Percentiles rank a stretch among this genome's conserved stretches.
Evolutionary conservation across 2,329 filamentous ascomycete genomes (phyloP).

Genomic region (Herpotrichia juniperi): DNA sequence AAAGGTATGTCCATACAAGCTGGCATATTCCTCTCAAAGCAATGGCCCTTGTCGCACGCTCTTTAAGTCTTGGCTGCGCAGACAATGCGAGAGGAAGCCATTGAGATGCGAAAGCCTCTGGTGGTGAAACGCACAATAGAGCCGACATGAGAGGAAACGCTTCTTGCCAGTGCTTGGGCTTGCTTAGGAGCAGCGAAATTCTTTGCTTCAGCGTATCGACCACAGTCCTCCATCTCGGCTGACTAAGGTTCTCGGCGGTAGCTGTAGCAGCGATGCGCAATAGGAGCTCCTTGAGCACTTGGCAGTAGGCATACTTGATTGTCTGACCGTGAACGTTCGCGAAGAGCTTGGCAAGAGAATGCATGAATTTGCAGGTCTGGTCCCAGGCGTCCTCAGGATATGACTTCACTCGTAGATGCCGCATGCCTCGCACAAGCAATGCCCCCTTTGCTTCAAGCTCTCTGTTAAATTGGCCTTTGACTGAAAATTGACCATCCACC

Average conservation of each 20-base stretch:
- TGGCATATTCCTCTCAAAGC: slow-evolving; percentile 90
- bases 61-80: slow-evolving; percentile 82
- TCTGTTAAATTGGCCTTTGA: slow-evolving; percentile 70
- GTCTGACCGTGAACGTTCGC: slow-evolving; percentile 83
- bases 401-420: slow-evolving; percentile 79
- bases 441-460: slow-evolving; percentile 84
- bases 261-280: slow-evolving; percentile 86
- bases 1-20: slow-evolving; percentile 92
- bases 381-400: slow-evolving; percentile 79
- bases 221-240: slow-evolving; percentile 86
- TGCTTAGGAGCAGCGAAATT: slow-evolving; percentile 82
- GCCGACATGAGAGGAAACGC: slow-evolving; percentile 89
- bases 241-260: slow-evolving; percentile 75
- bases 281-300: slow-evolving; percentile 84
- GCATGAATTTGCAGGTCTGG: slow-evolving; percentile 87
- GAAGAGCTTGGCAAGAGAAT: slow-evolving; percentile 81
- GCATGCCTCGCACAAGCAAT: slow-evolving; percentile 88
- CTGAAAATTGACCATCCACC: slow-evolving; percentile 75
- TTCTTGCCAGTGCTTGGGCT: slow-evolving; percentile 89
- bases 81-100: slow-evolving; percentile 84
- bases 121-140: slow-evolving; percentile 84
- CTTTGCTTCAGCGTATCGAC: slow-evolving; percentile 78
- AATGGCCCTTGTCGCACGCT: slow-evolving; percentile 76
- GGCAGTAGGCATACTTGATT: slow-evolving; percentile 93
- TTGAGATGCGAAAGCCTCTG: slow-evolving; percentile 81